Evolutionary conservation across 2,329 filamentous ascomycete species (phyloP).

Genomic region (Waltergamsia citrina): DNA sequence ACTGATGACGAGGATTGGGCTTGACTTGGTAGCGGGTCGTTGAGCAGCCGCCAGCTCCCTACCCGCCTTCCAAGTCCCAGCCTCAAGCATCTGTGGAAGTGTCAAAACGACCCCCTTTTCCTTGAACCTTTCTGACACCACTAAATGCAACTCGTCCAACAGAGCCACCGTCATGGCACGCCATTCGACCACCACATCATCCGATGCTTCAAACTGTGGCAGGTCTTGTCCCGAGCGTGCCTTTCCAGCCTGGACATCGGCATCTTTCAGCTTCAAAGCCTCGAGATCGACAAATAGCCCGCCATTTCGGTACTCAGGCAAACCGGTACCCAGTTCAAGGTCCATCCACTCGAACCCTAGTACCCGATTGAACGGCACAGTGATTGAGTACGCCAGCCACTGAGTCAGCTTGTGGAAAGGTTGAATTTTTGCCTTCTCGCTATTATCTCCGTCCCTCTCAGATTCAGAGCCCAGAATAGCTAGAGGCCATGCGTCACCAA

Average conservation of each 20-base stretch:
- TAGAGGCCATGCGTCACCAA: conserved; percentile 42
- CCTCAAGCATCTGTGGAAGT: conserved; percentile 42
- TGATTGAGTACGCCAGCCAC: conserved; percentile 65
- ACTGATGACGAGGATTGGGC: conserved; percentile 72
- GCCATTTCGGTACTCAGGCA: conserved; percentile 66
- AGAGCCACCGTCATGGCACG: conserved; percentile 48
- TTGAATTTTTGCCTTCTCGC: conserved; percentile 3
- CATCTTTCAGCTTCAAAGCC: conserved; percentile 39
- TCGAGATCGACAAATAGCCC: conserved; percentile 56
- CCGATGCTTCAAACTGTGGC: conserved; percentile 40
- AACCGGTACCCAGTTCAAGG: conserved; percentile 49
- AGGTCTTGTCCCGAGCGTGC: conserved; percentile 30
- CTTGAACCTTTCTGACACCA: conserved; percentile 26
- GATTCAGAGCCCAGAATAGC: conserved; percentile 9
- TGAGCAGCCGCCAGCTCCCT: conserved; percentile 72
- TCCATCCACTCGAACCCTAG: conserved; percentile 42
- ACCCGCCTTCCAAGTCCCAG: conserved; percentile 54
- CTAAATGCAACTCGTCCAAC: conserved; percentile 37
- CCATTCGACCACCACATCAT: conserved; percentile 54
- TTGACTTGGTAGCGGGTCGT: conserved; percentile 70
- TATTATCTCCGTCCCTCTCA: conserved; percentile 2
- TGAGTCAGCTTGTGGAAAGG: conserved; percentile 26
- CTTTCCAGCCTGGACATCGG: conserved; percentile 30
- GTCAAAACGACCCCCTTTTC: conserved; percentile 25
- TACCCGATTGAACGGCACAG: conserved; percentile 50